Percentiles rank a stretch among this genome's conserved stretches.
Conservation (phyloP, 805 yeast genomes). For the Metschnikowia gruessii region DNA sequence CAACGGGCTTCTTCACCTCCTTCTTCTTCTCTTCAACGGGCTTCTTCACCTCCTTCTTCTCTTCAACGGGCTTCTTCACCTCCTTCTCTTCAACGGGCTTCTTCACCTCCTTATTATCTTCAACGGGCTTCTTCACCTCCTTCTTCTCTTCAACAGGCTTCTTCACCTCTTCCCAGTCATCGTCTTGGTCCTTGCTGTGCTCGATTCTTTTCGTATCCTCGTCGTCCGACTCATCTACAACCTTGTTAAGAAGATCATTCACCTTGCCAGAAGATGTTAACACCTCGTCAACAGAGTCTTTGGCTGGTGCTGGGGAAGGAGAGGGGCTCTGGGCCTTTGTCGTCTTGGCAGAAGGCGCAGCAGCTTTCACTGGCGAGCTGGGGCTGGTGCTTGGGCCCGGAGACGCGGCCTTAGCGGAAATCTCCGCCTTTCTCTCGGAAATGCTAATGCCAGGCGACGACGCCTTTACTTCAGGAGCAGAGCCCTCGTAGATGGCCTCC, state of each 20-base stretch:
- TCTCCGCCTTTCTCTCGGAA: constrained; percentile 21
- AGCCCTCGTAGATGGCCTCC: constrained; percentile 78
- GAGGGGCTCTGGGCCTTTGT: not conserved
- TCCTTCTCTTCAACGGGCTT: constrained; percentile 27
- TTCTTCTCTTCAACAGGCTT: constrained; percentile 22
- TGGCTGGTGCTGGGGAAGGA: constrained; percentile 11
- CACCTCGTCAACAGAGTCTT: constrained; percentile 27
- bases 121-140: constrained; percentile 3
- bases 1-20: constrained; percentile 3
- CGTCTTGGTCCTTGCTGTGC: constrained; percentile 30
- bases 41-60: constrained; percentile 35
- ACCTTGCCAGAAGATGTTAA: constrained; percentile 39
- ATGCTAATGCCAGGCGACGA: constrained; percentile 36
- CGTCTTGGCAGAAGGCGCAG: not conserved
- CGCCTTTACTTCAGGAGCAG: constrained; percentile 47
- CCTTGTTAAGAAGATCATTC: constrained; percentile 35
- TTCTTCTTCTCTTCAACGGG: constrained; percentile 19
- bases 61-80: constrained; percentile 28
- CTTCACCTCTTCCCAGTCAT: constrained; percentile 42
- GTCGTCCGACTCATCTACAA: constrained; percentile 37
- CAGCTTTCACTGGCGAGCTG: not conserved
- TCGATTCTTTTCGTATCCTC: constrained; percentile 27
- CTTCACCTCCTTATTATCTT: not conserved
- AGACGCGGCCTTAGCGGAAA: constrained; percentile 3
- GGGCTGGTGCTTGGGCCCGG: constrained; percentile 4